These are phyloP conservation scores for Penicillium daleae DNA, from an alignment of 495 filamentous ascomycete species.

Conservation along the genomic window DNA sequence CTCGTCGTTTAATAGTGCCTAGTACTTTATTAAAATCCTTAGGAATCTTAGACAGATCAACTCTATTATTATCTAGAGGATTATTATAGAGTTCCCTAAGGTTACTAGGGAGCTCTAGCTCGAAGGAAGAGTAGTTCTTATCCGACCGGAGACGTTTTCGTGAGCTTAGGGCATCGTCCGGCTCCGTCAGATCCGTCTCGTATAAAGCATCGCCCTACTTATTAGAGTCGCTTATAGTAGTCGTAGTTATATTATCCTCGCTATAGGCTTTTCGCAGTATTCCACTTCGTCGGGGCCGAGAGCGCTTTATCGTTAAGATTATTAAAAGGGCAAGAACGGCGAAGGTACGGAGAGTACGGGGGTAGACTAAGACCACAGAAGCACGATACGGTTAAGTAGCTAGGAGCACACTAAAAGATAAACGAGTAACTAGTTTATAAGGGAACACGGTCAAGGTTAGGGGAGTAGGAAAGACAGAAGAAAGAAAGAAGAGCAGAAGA, in stretches of 20 bases:
- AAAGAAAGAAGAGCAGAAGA: too few species aligned
- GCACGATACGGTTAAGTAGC: too few species aligned
- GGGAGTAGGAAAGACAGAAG: too few species aligned
- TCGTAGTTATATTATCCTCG: neutral
- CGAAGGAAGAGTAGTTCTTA: neutral
- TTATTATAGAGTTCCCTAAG: neutral
- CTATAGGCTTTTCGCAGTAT: neutral
- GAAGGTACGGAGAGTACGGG: neutral
- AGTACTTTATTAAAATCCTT: neutral
- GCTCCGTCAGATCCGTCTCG: neutral
- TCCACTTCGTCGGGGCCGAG: neutral
- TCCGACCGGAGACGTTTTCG: neutral
- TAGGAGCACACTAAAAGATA: too few species aligned
- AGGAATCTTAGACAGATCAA: neutral
- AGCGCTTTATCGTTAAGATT: neutral
- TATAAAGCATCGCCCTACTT: neutral
- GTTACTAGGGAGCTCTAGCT: neutral
- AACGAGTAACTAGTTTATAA: too few species aligned
- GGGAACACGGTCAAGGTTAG: too few species aligned
- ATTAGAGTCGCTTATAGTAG: neutral
- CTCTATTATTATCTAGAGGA: neutral
- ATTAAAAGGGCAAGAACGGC: neutral
- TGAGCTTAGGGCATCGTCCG: neutral
- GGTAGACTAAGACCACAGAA: too few species aligned
- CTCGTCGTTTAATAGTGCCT: neutral